phyloP scores from a whole-genome alignment of 257 asterid genomes.

The Handroanthus guayacan region DNA sequence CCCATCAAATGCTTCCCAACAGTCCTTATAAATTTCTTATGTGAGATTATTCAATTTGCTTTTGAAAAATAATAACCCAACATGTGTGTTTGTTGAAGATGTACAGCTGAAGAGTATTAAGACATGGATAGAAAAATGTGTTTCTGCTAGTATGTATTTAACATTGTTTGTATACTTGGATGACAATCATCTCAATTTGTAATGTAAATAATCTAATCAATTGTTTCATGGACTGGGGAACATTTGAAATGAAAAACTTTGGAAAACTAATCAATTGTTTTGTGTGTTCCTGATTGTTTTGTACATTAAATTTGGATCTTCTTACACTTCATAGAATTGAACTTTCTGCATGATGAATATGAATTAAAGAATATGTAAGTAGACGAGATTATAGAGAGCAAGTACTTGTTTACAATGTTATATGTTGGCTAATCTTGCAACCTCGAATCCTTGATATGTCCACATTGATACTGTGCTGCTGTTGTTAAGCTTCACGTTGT shows the following conservation, averaged over 20 bases:
- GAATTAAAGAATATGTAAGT: neutral
- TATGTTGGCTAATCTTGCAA: neutral
- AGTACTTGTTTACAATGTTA: neutral
- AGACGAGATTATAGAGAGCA: neutral
- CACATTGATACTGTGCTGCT: neutral
- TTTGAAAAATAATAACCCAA: neutral
- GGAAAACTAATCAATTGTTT: neutral
- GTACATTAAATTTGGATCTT: neutral
- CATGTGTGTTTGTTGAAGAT: no score
- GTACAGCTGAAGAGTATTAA: no score
- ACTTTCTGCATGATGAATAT: neutral
- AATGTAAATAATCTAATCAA: neutral
- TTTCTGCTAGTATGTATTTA: neutral
- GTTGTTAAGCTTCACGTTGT: neutral
- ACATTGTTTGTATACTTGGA: neutral
- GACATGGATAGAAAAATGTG: neutral
- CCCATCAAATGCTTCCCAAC: no score
- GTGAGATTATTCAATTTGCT: neutral
- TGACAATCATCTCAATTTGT: neutral
- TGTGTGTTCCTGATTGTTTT: conserved; percentile 4
- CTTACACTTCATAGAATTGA: neutral
- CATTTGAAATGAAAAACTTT: neutral
- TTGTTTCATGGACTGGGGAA: neutral
- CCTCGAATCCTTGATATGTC: neutral
- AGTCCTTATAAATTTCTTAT: no score